Evolutionary conservation across 805 yeast species (phyloP), one percentile per base, ranked within the genome.

Genomic region (Torulaspora franciscae): DNA sequence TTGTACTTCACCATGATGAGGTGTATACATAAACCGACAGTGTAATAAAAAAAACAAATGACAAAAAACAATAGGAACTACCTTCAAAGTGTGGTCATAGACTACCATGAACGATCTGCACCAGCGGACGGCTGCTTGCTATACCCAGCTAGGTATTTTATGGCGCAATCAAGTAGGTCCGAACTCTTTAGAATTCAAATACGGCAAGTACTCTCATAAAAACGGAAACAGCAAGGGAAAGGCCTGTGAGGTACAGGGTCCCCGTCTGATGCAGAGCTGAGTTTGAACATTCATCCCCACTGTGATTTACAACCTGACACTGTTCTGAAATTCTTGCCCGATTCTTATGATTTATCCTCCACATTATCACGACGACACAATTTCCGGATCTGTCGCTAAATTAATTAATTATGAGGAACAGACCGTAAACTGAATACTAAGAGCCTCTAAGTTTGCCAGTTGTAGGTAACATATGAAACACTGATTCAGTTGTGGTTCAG

Each of bases 401-500:
- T 38, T 24, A 22, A 22, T 3, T 15, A 10, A 19, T 19, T n/a
- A 24, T 38, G 30, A 25, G 28, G 38, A 29, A 24, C 25, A 22
- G 15, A 13, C 26, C 17, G 36, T 22, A 28, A 17, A 24, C 13
- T 17, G 23, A 7, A 14, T 7, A 5, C 17, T 9, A 23, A 17
- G 6, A 10, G 22, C 17, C 32, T 4, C 25, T 30, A 10, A 32
- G 23, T 9, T 11, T 14, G 11, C 36, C 42, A 9, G 5, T 8
- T 11, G 25, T 24, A 15, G 42, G 42, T 10, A 23, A 15, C 14
- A 32, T 30, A 32, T 24, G 37, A 25, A 15, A 32, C 32, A 7
- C n/a, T 17, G 32, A 13, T 26, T 8, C 13, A 41, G 19, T 41
- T 41, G 44, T 34, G 39, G 44, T 35, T 41, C 34, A 9, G n/a